These are phyloP conservation scores for Fusarium caatingaense DNA, from an alignment of 2,329 filamentous ascomycete species.

Conservation along the genomic window DNA sequence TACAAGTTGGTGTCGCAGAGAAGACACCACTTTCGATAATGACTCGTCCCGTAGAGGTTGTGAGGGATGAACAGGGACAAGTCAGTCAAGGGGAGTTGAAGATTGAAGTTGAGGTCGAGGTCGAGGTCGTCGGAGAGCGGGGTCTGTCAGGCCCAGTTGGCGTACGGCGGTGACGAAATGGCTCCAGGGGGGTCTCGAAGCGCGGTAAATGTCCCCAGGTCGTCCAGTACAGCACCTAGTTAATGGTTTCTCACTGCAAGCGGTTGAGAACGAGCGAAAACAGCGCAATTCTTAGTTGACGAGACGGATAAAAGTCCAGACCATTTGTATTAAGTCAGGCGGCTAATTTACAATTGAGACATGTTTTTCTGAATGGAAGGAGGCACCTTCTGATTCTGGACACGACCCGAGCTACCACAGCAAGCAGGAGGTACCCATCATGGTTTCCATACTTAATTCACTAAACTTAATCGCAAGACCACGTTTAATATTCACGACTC, in stretches of 20 bases:
- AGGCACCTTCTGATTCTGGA: constrained; percentile 28
- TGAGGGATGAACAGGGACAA: constrained; percentile 25
- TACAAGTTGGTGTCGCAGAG: not conserved
- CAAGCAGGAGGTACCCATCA: not conserved
- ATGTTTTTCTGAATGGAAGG: not conserved
- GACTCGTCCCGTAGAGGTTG: constrained; percentile 13
- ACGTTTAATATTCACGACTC: constrained; percentile 3
- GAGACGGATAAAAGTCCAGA: constrained; percentile 8
- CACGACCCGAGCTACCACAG: not conserved
- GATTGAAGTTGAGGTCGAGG: constrained; percentile 18
- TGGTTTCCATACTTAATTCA: not conserved
- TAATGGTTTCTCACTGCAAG: constrained; percentile 6
- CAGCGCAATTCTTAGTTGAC: constrained; percentile 9
- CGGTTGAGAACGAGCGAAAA: constrained; percentile 23
- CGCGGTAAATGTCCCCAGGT: constrained; percentile 25
- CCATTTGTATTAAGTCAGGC: not conserved
- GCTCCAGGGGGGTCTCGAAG: constrained; percentile 25
- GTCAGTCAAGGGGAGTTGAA: constrained; percentile 31
- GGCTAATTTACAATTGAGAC: constrained; percentile 3
- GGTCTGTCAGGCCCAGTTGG: constrained; percentile 40
- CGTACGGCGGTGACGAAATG: constrained; percentile 47
- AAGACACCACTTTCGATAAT: constrained; percentile 7
- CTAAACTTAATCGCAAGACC: constrained; percentile 1
- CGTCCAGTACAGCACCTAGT: constrained; percentile 6
- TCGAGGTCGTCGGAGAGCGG: constrained; percentile 40